Conservation (phyloP, 805 yeast genomes). For the Maudiozyma turicensis region DNA sequence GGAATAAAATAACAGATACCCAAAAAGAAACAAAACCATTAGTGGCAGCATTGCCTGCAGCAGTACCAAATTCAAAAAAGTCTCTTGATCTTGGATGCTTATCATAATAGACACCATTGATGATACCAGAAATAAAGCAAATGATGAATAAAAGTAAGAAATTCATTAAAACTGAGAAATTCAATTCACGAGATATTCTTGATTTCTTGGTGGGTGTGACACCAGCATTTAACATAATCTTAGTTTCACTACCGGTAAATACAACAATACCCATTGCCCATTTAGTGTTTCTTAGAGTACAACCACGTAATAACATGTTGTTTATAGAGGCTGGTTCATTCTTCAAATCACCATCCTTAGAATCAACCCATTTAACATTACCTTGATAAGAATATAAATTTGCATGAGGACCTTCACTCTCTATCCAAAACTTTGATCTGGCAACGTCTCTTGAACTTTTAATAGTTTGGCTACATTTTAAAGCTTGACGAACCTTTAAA, state of each 20-base stretch:
- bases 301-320: conserved; percentile 64
- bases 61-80: conserved; percentile 61
- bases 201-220: conserved; percentile 70
- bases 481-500: conserved; percentile 64
- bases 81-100: conserved; percentile 40
- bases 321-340: conserved; percentile 62
- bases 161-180: conserved; percentile 58
- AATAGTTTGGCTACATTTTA: conserved; percentile 48
- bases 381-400: conserved; percentile 72
- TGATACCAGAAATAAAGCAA: conserved; percentile 61
- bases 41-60: conserved; percentile 52
- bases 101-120: conserved; percentile 58
- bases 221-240: conserved; percentile 75
- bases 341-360: conserved; percentile 18
- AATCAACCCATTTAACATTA: conserved; percentile 43
- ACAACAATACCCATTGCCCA: conserved; percentile 74
- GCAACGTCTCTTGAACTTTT: conserved; percentile 40
- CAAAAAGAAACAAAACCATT: conserved; percentile 68
- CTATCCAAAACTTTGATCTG: conserved; percentile 53
- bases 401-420: conserved; percentile 77
- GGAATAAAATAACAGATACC: conserved; percentile 67
- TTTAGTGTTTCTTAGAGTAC: conserved; percentile 67
- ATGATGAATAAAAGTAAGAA: conserved; percentile 53
- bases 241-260: conserved; percentile 72
- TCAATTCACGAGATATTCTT: conserved; percentile 62